Evolutionary conservation across 768 basidiomycete species (phyloP).

Genomic region (Lactarius hengduanensis): DNA sequence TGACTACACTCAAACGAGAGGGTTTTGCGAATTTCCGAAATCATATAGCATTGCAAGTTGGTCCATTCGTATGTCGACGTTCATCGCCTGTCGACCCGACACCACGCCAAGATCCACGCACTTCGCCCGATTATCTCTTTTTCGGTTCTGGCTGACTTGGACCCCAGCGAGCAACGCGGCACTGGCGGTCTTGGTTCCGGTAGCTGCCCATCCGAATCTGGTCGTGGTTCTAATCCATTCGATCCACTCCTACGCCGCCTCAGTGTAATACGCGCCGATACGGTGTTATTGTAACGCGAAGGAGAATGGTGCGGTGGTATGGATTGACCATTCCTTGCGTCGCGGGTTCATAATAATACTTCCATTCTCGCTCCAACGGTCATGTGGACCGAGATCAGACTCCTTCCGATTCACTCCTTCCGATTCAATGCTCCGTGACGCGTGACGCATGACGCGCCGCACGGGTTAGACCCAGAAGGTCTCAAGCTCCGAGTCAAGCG

Average conservation of each 20-base stretch:
- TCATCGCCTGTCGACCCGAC: no score
- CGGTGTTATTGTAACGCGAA: neutral
- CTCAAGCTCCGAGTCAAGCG: neutral
- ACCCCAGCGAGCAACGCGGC: neutral
- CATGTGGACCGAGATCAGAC: neutral
- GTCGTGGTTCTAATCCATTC: neutral
- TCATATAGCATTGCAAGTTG: neutral
- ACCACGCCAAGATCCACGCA: neutral
- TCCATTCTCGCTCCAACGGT: neutral
- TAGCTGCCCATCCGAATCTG: neutral
- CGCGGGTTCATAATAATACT: neutral
- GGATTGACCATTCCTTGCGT: neutral
- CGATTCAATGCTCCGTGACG: neutral
- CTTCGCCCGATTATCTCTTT: neutral
- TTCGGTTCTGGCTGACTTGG: neutral
- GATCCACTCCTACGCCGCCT: neutral
- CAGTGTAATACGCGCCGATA: neutral
- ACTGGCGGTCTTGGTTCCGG: neutral
- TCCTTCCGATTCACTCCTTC: no score
- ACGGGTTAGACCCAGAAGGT: conserved; percentile 31
- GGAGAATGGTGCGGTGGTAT: neutral
- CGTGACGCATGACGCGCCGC: neutral
- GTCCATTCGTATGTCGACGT: neutral
- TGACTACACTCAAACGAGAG: neutral
- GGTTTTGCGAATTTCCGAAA: neutral